These are phyloP conservation scores for Plasmodium blacklocki DNA, from an alignment of 169 alveolate genomes.

Conservation along the genomic window DNA sequence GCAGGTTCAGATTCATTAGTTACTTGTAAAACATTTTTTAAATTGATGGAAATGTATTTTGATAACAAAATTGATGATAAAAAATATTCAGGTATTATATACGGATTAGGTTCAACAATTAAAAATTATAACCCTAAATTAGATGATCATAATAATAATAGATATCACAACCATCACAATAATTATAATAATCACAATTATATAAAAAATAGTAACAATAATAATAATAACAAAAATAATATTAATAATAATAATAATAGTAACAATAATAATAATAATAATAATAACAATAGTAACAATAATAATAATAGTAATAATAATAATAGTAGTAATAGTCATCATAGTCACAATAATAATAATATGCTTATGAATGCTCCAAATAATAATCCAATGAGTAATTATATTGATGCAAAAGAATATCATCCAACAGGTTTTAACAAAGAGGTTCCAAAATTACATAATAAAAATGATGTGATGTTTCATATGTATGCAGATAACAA, in stretches of 20 bases:
- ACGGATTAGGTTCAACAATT: conserved; percentile 88
- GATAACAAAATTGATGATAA: conserved; percentile 89
- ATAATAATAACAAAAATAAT: neutral
- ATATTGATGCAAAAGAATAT: conserved; percentile 39
- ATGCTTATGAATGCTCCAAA: conserved; percentile 4
- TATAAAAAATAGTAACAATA: conserved; percentile 10
- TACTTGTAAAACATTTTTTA: conserved; percentile 95
- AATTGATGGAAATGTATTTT: conserved; percentile 89
- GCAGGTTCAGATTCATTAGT: conserved; percentile 99
- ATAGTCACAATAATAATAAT: conserved; percentile 13
- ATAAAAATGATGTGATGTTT: conserved; percentile 46
- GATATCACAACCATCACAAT: neutral
- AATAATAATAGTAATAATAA: neutral
- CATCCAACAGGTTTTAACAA: conserved; percentile 25
- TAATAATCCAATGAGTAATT: conserved; percentile 6
- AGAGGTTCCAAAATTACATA: conserved; percentile 29
- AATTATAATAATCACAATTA: conserved; percentile 13
- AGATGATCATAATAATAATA: conserved; percentile 27
- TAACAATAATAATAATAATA: neutral
- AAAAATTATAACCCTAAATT: conserved; percentile 65
- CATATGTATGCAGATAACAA: conserved; percentile 49
- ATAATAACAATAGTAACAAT: neutral
- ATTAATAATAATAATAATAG: conserved; percentile 8
- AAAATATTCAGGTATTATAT: conserved; percentile 88
- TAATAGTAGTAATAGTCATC: neutral